Base-by-base conservation (phyloP, 805 yeast species). In the Teunomyces panamensis region DNA sequence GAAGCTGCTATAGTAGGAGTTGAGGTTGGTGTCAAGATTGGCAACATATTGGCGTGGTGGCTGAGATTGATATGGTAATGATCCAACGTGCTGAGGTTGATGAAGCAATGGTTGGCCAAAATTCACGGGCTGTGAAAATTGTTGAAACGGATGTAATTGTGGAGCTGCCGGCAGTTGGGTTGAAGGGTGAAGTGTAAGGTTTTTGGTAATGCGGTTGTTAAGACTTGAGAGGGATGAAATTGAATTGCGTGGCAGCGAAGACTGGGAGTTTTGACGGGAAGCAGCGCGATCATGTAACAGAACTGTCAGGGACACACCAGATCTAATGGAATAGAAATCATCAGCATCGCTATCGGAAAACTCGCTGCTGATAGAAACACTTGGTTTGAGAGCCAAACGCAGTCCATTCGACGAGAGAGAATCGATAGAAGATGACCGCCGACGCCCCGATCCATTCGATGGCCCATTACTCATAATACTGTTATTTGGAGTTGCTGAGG, bases 351-450 rank as follows among this genome's bases (percentile, higher is more conserved):
- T 56, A 52, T 69, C 74, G 26, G 65, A 57, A 5, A 55, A 29
- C 24, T 65, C 68, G 28, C 58, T 55, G 32, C 49, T 51, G 42
- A 59, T 45, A 5, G 64, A 49, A 13, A 52, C 55, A 9, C 57
- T 48, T 2, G 69, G 60, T 47, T 62, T 64, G 24, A 69, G 48
- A 39, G 72, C 64, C 46, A 71, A 52, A 37, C 71, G 57, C 24
- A 68, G 62, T 1, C 66, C 68, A 49, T 67, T 68, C 0, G 83
- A 78, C 35, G 77, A 66, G 3, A 78, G 57, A 2, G 83, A 78
- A 50, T 79, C 84, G 3, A 77, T 61, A 1, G 83, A 78, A 9
- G 27, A 26, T 3, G 72, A 69, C 43, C 81, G 60, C 39, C 79
- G 57, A 27, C 68, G 49, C 9, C 51, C 51, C 14, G 27, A 30